Conservation (phyloP, 1,139 yeast species). For the Blastobotrys petasosporus region DNA sequence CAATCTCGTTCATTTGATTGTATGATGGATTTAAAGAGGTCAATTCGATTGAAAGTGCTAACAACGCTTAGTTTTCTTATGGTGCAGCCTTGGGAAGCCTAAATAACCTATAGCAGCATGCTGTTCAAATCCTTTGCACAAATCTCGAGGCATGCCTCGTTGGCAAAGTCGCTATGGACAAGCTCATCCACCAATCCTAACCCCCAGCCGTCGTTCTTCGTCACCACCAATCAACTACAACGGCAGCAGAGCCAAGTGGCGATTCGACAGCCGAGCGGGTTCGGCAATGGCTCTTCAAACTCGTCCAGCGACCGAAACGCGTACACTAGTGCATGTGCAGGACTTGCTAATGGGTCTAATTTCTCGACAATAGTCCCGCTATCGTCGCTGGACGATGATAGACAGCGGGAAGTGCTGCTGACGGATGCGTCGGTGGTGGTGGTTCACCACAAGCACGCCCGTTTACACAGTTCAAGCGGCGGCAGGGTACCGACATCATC, state of each 20-base stretch:
- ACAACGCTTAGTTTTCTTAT: too few species aligned
- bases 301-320: conserved; percentile 17
- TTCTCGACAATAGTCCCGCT: conserved; percentile 27
- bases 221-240: conserved; percentile 36
- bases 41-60: too few species aligned
- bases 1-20: too few species aligned
- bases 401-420: conserved; percentile 23
- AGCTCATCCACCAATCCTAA: conserved; percentile 23
- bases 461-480: too few species aligned
- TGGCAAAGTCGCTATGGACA: conserved; percentile 34
- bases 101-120: conserved; percentile 18
- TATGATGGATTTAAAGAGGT: too few species aligned
- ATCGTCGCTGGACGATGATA: conserved; percentile 31
- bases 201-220: conserved; percentile 35
- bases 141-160: conserved; percentile 33
- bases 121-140: conserved; percentile 36
- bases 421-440: conserved; percentile 5
- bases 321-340: conserved; percentile 19
- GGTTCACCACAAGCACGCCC: conserved; percentile 1
- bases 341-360: conserved; percentile 10
- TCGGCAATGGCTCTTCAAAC: conserved; percentile 14
- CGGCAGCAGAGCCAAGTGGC: conserved; percentile 37
- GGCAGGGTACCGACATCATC: too few species aligned
- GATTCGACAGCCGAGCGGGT: conserved; percentile 19
- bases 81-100: too few species aligned